Percentiles rank a stretch among this genome's conserved stretches.
phyloP scores from a whole-genome alignment of 106 monocot species.

The Dendrobium huoshanense region DNA sequence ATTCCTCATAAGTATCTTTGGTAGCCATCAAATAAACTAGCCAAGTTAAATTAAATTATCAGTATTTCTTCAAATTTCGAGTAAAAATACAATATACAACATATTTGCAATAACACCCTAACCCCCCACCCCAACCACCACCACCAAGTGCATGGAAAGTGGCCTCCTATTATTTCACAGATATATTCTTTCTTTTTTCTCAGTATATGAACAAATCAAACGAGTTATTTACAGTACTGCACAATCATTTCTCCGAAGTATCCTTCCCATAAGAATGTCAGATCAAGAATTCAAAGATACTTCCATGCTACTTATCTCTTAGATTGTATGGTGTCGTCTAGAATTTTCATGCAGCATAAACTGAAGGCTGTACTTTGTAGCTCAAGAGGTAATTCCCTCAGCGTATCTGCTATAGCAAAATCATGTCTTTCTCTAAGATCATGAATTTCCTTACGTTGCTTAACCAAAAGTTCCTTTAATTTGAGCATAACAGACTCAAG shows the following conservation, averaged over 20 bases:
- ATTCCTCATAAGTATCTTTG: not conserved
- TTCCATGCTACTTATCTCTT: not conserved
- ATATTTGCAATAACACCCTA: not conserved
- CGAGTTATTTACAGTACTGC: not conserved
- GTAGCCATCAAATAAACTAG: not conserved
- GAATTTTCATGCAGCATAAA: conserved; percentile 19
- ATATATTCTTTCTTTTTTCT: not conserved
- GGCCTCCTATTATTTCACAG: not conserved
- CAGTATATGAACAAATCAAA: not conserved
- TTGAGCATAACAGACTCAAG: conserved; percentile 19
- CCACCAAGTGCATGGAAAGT: not conserved
- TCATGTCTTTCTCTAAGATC: conserved; percentile 50
- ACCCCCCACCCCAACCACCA: not conserved
- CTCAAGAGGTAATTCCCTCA: conserved; percentile 39
- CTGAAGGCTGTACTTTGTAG: conserved; percentile 19
- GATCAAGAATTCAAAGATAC: not conserved
- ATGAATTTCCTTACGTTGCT: conserved; percentile 51
- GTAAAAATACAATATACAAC: not conserved
- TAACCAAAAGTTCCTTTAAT: conserved; percentile 21
- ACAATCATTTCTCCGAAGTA: not conserved
- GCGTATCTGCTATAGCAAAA: conserved; percentile 22
- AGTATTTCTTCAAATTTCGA: not conserved
- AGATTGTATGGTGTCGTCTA: not conserved
- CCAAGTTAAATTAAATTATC: not conserved
- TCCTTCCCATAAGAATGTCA: not conserved